phyloP scores from a whole-genome alignment of 257 asterid genomes.

The Eucommia ulmoides region DNA sequence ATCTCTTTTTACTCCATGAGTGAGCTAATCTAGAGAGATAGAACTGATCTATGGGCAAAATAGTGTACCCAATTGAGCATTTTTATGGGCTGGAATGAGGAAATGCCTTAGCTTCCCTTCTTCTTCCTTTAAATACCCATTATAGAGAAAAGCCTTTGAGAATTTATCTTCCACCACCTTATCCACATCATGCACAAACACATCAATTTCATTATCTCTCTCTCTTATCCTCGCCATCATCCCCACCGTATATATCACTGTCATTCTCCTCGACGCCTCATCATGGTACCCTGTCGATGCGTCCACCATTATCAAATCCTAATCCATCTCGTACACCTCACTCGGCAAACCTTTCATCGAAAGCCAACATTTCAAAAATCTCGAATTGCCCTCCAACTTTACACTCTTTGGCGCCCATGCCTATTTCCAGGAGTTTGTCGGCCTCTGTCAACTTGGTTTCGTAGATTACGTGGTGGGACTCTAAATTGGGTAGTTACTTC shows the following conservation, averaged over 20 bases:
- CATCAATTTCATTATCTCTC: slow-evolving; percentile 61
- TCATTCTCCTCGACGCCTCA: slow-evolving; percentile 82
- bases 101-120: slow-evolving; percentile 73
- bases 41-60: slow-evolving; percentile 78
- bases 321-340: slow-evolving; percentile 52
- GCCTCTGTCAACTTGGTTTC: slow-evolving; percentile 64
- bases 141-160: slow-evolving; percentile 61
- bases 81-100: slow-evolving; percentile 57
- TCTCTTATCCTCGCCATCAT: slow-evolving; percentile 66
- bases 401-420: slow-evolving; percentile 41
- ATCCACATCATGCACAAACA: slow-evolving; percentile 87
- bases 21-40: no score
- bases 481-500: no score
- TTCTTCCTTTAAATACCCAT: slow-evolving; percentile 55
- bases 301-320: slow-evolving; percentile 92
- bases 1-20: no score
- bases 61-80: slow-evolving; percentile 31
- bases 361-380: slow-evolving; percentile 59
- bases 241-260: slow-evolving; percentile 75
- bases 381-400: slow-evolving; percentile 47
- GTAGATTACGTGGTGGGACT: no score
- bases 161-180: slow-evolving; percentile 64
- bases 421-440: slow-evolving; percentile 44
- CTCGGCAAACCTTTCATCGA: slow-evolving; percentile 47
- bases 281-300: slow-evolving; percentile 83